Conservation (phyloP, 2,329 filamentous ascomycete species). For the Esteya vermicola region DNA sequence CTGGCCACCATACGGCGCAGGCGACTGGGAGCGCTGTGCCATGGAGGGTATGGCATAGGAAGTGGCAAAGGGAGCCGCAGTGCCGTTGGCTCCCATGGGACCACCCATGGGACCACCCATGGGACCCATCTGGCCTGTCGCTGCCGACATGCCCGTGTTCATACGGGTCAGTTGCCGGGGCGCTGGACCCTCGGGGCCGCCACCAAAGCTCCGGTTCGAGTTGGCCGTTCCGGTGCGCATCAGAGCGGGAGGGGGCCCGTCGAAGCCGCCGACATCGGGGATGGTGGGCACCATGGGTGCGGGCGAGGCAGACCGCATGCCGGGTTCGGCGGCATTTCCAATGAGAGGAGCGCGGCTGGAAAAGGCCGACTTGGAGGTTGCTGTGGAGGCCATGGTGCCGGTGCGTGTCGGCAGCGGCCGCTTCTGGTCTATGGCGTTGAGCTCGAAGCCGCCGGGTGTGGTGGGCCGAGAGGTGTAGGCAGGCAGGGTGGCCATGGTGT, state of each 20-base stretch:
- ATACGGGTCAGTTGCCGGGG: slow-evolving; percentile 11
- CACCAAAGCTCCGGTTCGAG: slow-evolving; percentile 14
- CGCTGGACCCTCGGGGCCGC: slow-evolving; percentile 1
- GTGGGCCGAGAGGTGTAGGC: slow-evolving; percentile 45
- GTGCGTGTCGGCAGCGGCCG: slow-evolving; percentile 25
- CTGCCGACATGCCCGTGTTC: slow-evolving; percentile 11
- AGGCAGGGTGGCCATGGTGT: slow-evolving; percentile 48
- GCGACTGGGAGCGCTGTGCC: slow-evolving; percentile 10
- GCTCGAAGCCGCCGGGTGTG: slow-evolving; percentile 38
- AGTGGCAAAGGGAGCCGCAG: background rate
- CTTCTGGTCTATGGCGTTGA: slow-evolving; percentile 36
- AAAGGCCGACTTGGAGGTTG: slow-evolving; percentile 8
- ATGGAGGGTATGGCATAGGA: slow-evolving; percentile 14
- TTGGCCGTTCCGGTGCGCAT: slow-evolving; percentile 12
- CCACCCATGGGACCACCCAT: no score
- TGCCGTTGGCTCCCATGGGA: no score
- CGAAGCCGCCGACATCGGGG: background rate
- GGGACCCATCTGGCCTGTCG: no score
- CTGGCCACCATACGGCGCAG: background rate
- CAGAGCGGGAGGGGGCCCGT: slow-evolving; percentile 2
- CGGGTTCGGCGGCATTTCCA: slow-evolving; percentile 17
- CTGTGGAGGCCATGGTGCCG: slow-evolving; percentile 14
- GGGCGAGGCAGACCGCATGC: slow-evolving; percentile 15
- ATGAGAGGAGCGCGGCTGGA: slow-evolving; percentile 18
- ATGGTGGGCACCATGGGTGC: slow-evolving; percentile 10